Conservation (phyloP, 345 rosid genomes). For the Streptanthus diversifolius region DNA sequence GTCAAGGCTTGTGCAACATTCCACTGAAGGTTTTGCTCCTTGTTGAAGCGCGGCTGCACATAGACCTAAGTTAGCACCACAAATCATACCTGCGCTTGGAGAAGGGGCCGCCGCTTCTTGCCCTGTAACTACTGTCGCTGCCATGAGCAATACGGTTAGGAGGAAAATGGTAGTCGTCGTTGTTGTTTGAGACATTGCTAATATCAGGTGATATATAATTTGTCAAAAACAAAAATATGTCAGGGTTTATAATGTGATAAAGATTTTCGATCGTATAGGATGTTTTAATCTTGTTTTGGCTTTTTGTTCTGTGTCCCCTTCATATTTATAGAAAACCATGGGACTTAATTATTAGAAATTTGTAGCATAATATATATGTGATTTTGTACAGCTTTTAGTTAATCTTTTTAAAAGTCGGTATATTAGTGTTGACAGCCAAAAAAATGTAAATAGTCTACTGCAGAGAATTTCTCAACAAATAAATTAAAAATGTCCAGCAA, state of each 20-base stretch:
- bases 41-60: not conserved
- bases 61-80: not conserved
- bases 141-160: not conserved
- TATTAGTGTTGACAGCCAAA: not conserved
- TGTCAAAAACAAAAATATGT: too few species aligned
- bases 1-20: constrained; percentile 8
- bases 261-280: not conserved
- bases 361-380: not conserved
- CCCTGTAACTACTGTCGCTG: not conserved
- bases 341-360: not conserved
- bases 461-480: not conserved
- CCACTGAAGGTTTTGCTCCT: not conserved
- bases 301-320: not conserved
- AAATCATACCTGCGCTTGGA: not conserved
- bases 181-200: constrained; percentile 8
- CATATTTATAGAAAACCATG: not conserved
- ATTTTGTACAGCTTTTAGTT: not conserved
- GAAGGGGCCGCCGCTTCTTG: constrained; percentile 1
- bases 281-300: not conserved
- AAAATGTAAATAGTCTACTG: not conserved
- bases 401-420: not conserved
- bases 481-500: not conserved
- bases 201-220: not conserved
- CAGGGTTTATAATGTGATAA: not conserved
- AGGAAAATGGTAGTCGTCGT: not conserved